phyloP scores from a whole-genome alignment of 169 alveolate genomes.

The Eimeria falciformis region DNA sequence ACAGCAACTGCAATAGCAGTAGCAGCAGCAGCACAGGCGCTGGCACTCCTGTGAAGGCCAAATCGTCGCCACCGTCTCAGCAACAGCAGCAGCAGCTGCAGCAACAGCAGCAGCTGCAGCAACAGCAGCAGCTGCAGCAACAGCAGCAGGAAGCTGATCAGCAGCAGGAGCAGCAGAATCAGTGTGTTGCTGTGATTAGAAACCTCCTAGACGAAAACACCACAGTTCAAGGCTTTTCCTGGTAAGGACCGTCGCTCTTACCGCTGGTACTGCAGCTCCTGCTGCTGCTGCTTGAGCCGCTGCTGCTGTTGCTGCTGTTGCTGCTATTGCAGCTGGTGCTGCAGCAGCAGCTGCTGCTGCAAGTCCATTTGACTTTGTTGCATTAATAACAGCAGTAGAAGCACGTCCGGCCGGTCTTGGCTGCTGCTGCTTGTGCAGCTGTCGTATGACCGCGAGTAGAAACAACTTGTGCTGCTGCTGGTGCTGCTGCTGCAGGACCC shows the following conservation, averaged over 20 bases:
- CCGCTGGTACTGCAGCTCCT: not conserved
- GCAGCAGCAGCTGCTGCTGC: conserved; percentile 33
- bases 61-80: not conserved
- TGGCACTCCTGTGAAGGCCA: not conserved
- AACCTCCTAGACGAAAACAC: conserved; percentile 63
- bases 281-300: not conserved
- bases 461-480: conserved; percentile 13
- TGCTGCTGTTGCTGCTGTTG: not conserved
- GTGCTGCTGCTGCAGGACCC: conserved; percentile 6
- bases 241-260: not conserved
- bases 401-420: not conserved
- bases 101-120: conserved; percentile 28
- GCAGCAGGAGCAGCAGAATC: not conserved
- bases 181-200: conserved; percentile 46
- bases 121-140: conserved; percentile 24
- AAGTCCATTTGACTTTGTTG: not conserved
- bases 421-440: conserved; percentile 36
- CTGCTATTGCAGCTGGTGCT: not conserved
- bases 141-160: not conserved
- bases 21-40: not conserved
- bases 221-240: conserved; percentile 62
- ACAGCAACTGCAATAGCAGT: not conserved
- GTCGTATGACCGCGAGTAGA: no score
- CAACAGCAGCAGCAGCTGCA: conserved; percentile 22
- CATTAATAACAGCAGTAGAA: no score